Evolutionary conservation across 208 protist species (phyloP), one percentile per base, ranked within the genome.

Genomic region (Tritrichomonas foetus): DNA sequence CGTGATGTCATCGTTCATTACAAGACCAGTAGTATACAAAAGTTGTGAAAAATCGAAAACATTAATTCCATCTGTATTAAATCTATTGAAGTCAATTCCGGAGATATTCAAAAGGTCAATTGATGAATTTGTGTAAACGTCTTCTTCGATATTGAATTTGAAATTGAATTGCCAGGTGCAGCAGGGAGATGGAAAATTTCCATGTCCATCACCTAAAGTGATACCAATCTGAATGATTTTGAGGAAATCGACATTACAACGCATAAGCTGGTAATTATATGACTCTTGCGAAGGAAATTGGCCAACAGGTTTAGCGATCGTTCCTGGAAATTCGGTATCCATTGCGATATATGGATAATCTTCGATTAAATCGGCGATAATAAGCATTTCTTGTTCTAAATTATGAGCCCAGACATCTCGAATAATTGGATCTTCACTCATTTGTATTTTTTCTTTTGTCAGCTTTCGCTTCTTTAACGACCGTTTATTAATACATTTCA

Each of bases 81-180:
- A 72, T 75, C 53, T 93, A n/a, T 39, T 96, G 96, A 99, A 99
- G 93, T 99, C 97, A 94, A 99, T 99, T 66, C 98, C 98, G 13
- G 97, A 97, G 57, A 97, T 93, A 50, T 95, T 95, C 74, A 99
- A 96, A 47, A 99, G 95, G 74, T 99, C 97, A 64, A 99, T 99
- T 93, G 97, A 98, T 94, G 99, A 98, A 94, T 98, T 97, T 75
- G 98, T 98, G 95, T 99, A 99, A 95, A 99, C 97, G 92, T 99
- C 98, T 95, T 98, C 97, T 47, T 94, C 96, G 44, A 99, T 95
- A 93, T 96, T 98, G 95, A 99, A 99, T 78, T 98, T 97, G 94
- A 99, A 99, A 95, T 99, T 99, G 94, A 99, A 99, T 96, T 99
- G 98, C 98, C 98, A 99, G 13, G 98, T 99, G 53, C 96, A 98